Evolutionary conservation across 345 rosid genomes (phyloP), one percentile per base, ranked within the genome.

Genomic region (Punica granatum): DNA sequence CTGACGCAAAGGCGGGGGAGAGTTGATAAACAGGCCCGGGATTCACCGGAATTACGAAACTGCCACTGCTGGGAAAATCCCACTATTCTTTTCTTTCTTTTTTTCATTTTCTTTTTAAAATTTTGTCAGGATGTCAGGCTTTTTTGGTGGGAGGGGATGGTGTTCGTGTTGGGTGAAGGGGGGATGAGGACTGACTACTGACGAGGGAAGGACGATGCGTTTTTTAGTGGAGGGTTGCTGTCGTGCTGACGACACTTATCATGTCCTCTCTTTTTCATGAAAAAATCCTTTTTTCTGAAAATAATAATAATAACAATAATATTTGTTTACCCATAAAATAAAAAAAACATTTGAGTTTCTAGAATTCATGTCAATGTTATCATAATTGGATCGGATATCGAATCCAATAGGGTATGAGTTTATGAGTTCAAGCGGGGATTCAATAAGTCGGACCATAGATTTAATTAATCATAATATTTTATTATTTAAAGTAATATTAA

Each of bases 51-150:
- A 70, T 81, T 73, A 83, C 86, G 31, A n/a, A 4, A 10, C 28
- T 76, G 79, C 81, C 85, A 80, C 86, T 73, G 71, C 15, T 23
- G 0, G 46, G 46, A n/a, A 6, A 12, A 1, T 32, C 30, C 67
- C 21, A 46, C 14, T 28, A 23, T 6, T 37, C 9, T 0, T 28
- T 26, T 6, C 7, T 34, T 10, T 1, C 15, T 67, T n/a, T 23
- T 25, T 3, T 11, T 0, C 4, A 12, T 63, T 12, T 2, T 28
- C 19, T 6, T 16, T 34, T 10, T 1, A 21, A 49, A 21, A 16
- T 25, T 7, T 60, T 30, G 63, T 60, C 63, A 60, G 63, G 63
- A 30, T 60, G 63, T 10, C 63, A 60, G 63, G 37, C 63, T 60
- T 60, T 60, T 35, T 60, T 30, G 18, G 33, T 28, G 7, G 18